phyloP scores from a whole-genome alignment of 2,329 filamentous ascomycete genomes.

The Calonectria henricotiae region DNA sequence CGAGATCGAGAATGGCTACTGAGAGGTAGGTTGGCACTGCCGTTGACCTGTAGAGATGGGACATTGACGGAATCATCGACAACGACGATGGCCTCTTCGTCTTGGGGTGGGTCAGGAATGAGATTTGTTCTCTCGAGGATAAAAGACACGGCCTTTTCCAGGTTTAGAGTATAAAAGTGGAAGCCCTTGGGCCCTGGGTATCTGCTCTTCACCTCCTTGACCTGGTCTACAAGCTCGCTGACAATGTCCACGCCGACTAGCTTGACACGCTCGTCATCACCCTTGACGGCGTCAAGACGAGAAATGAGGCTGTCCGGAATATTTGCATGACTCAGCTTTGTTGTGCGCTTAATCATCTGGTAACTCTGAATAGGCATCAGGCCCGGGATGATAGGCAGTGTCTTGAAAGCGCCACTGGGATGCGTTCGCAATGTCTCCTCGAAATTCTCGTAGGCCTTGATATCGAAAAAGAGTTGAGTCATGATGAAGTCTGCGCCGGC shows the following conservation, averaged over 20 bases:
- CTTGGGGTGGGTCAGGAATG: constrained; percentile 77
- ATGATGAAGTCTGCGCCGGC: constrained; percentile 98
- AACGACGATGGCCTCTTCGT: constrained; percentile 66
- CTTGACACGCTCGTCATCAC: constrained; percentile 88
- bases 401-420: constrained; percentile 87
- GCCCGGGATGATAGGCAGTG: constrained; percentile 91
- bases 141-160: constrained; percentile 96
- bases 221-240: constrained; percentile 84
- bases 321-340: constrained; percentile 92
- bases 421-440: constrained; percentile 85
- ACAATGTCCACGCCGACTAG: constrained; percentile 86
- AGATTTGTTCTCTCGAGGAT: constrained; percentile 90
- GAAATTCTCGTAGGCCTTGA: constrained; percentile 85
- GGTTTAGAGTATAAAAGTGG: constrained; percentile 97
- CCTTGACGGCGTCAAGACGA: constrained; percentile 81
- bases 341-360: constrained; percentile 93
- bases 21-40: constrained; percentile 56
- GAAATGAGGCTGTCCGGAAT: constrained; percentile 81
- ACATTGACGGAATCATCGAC: constrained; percentile 60
- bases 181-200: constrained; percentile 81
- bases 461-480: constrained; percentile 97
- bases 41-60: constrained; percentile 66
- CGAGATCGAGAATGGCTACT: constrained; percentile 57
- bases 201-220: constrained; percentile 77
- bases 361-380: constrained; percentile 99